Conservation (phyloP, 2,329 filamentous ascomycete species). For the Curvularia sp. region DNA sequence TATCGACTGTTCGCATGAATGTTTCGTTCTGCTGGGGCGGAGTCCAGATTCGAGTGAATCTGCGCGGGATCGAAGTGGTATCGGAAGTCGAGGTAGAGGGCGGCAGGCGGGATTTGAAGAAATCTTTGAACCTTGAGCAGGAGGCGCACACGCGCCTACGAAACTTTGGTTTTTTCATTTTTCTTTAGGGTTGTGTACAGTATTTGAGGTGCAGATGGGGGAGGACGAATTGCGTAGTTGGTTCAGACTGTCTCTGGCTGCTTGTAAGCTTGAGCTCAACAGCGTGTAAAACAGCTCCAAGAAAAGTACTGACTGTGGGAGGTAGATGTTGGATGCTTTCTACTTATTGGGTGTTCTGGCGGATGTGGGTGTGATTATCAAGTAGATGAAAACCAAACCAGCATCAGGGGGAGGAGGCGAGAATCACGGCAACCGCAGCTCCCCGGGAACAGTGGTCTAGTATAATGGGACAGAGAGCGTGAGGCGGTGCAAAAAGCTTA, state of each 20-base stretch:
- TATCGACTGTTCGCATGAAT: background rate
- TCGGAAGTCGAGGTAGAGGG: background rate
- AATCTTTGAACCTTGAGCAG: background rate
- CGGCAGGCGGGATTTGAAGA: background rate
- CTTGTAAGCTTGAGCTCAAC: background rate
- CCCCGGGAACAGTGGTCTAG: background rate
- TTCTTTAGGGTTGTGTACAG: too few species aligned
- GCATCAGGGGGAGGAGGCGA: background rate
- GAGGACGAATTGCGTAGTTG: background rate
- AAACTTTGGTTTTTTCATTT: background rate
- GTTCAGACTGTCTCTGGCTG: background rate
- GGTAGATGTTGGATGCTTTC: background rate
- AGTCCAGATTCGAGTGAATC: background rate
- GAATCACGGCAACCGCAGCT: background rate
- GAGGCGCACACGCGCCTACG: background rate
- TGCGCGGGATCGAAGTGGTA: background rate
- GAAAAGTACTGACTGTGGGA: background rate
- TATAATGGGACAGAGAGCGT: background rate
- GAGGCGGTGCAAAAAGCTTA: background rate
- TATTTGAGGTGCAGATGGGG: background rate
- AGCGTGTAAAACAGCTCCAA: background rate
- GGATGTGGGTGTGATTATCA: background rate
- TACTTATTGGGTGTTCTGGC: background rate
- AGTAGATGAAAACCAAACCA: background rate
- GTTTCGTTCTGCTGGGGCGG: background rate